phyloP scores from a whole-genome alignment of 768 basidiomycete species.

The Pholiota microspora region DNA sequence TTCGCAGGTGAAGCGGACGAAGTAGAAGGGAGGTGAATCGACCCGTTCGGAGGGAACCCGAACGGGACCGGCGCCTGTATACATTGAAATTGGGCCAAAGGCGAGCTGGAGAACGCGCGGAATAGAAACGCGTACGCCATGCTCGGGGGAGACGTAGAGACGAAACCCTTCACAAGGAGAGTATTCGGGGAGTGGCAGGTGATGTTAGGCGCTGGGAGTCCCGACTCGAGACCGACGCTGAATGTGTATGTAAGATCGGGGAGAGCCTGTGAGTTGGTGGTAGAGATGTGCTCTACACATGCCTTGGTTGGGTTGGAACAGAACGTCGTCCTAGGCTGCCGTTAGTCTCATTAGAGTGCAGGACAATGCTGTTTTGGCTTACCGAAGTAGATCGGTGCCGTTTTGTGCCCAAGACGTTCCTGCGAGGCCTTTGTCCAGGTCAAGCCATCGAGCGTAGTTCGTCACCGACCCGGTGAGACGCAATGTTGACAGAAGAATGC shows the following conservation, averaged over 20 bases:
- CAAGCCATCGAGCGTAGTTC: conserved; percentile 65
- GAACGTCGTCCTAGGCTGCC: too few species aligned
- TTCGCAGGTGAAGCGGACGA: conserved; percentile 37
- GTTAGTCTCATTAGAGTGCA: too few species aligned
- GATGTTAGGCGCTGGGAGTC: conserved; percentile 54
- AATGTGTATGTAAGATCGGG: conserved; percentile 44
- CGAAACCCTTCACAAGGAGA: conserved; percentile 51
- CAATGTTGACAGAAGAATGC: conserved; percentile 53
- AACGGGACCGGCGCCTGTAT: conserved; percentile 28
- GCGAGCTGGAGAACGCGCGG: conserved; percentile 37
- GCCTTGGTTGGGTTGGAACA: conserved; percentile 25
- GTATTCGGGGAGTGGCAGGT: conserved; percentile 59
- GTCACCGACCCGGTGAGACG: conserved; percentile 35
- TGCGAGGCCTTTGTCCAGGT: conserved; percentile 60
- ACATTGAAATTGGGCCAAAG: conserved; percentile 25
- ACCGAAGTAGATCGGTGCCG: conserved; percentile 49
- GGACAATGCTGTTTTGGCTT: conserved; percentile 50
- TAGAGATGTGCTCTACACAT: conserved; percentile 56
- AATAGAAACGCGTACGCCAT: conserved; percentile 70
- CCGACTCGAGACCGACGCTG: conserved; percentile 40
- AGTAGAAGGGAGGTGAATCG: conserved; percentile 38
- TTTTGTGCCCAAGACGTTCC: conserved; percentile 61
- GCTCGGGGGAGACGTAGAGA: conserved; percentile 40
- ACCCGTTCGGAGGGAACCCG: conserved; percentile 38
- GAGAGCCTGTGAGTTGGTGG: conserved; percentile 10